Base-by-base conservation (phyloP, 1,284 basidiomycete genomes). In the Cutaneotrichosporon sp. region DNA sequence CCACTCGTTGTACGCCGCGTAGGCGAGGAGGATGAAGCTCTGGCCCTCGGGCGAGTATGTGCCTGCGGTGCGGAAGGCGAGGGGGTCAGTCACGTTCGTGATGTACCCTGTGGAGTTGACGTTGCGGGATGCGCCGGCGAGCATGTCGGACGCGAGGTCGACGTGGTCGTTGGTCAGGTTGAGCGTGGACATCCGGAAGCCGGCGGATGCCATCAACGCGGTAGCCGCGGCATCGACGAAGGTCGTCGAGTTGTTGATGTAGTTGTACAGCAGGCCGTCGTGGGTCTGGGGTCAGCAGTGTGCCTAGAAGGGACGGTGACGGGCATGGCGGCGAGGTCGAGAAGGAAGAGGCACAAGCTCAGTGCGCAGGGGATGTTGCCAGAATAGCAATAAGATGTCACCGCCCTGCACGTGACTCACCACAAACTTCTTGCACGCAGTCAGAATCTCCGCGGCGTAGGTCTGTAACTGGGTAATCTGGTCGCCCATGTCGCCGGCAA, bases 221-320 rank as follows among this genome's bases (percentile, higher is more conserved):
- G 87, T 84, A 5, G 84, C 83, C 0, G 88, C 75, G 0, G 84
- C 81, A 62, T 94, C 90, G 63, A 82, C 79, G 65, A 93, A 93
- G 39, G 82, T 80, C 6, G 65, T 66, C 2, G 73, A 50, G 41
- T 82, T 74, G 67, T 85, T 81, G 17, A 84, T 80, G 68, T 93
- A 93, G 75, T 93, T 93, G 38, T 79, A 78, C 66, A 92, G 84
- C 6, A 89, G 74, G 29, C 80, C 79, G 55, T 79, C 76, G 9
- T 75, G 61, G 58, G 82, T 78, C 80, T 83, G 57, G 17, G n/a
- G 6, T 41, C n/a, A 41, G 24, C 17, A 46, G 49, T 47, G 41
- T 16, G 14, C 10, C 12, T 37, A 19, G 20, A 24, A 22, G 22
- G 14, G 10, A 31, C 29, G 29, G 29, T n/a, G n/a, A n/a, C n/a